Conservation (phyloP, 495 filamentous ascomycete species). For the Podospora fimiseda region DNA sequence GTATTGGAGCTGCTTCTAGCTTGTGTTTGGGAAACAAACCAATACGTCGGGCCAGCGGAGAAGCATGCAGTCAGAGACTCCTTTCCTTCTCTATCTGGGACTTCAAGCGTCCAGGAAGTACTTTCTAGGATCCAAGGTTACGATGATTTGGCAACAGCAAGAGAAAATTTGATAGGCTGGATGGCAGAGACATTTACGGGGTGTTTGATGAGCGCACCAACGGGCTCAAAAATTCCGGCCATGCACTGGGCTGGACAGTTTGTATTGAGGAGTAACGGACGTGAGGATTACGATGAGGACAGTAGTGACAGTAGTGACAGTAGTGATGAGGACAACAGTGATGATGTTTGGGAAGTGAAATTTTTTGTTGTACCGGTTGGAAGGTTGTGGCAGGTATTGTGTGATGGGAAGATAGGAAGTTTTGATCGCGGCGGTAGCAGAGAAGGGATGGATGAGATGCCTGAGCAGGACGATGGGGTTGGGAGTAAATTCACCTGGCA, state of each 20-base stretch:
- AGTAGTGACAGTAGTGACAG: neutral
- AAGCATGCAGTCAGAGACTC: slow-evolving; percentile 6
- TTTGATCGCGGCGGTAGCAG: neutral
- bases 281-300: neutral
- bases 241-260: slow-evolving; percentile 12
- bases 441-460: slow-evolving; percentile 2
- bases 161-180: slow-evolving; percentile 6
- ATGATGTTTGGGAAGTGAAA: neutral
- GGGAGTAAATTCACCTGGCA: neutral
- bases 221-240: neutral
- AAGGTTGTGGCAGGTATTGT: slow-evolving; percentile 1
- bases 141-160: neutral
- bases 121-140: slow-evolving; percentile 3
- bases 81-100: slow-evolving; percentile 4
- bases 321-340: neutral
- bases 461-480: neutral
- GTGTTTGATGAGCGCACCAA: slow-evolving; percentile 8
- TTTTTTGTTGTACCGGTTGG: neutral
- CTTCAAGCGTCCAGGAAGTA: neutral
- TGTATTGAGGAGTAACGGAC: slow-evolving; percentile 11
- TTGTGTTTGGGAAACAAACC: slow-evolving; percentile 4
- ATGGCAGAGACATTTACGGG: slow-evolving; percentile 8
- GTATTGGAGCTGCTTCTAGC: slow-evolving; percentile 8
- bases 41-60: neutral
- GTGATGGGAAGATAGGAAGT: neutral